These are phyloP conservation scores for Hypoxylon sp. DNA, from an alignment of 2,329 filamentous ascomycete genomes.

Conservation along the genomic window DNA sequence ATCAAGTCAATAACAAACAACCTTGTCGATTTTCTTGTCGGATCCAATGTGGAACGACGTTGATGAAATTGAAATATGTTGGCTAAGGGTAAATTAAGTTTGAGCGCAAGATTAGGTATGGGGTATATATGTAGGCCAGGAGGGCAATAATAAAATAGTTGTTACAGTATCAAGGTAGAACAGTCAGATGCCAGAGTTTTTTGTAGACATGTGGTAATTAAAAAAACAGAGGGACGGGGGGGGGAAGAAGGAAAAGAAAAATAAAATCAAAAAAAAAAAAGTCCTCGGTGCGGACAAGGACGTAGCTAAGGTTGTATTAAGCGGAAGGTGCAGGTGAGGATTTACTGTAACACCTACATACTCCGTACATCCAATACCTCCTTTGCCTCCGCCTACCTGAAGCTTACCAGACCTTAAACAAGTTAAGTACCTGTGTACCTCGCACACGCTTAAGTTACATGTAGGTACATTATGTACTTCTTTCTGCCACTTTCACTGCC, in stretches of 20 bases:
- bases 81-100: slow-evolving; percentile 10
- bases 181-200: slow-evolving; percentile 3
- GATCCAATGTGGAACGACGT: slow-evolving; percentile 38
- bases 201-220: slow-evolving; percentile 15
- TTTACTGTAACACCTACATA: slow-evolving; percentile 17
- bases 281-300: slow-evolving; percentile 16
- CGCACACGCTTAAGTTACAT: neutral
- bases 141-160: slow-evolving; percentile 18
- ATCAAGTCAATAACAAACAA: slow-evolving; percentile 38
- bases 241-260: slow-evolving; percentile 9
- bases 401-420: slow-evolving; percentile 11
- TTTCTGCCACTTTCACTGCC: neutral
- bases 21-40: slow-evolving; percentile 41
- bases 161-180: slow-evolving; percentile 15
- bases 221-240: slow-evolving; percentile 11
- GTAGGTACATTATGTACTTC: no score
- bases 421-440: slow-evolving; percentile 10
- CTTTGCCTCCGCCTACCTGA: slow-evolving; percentile 9
- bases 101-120: slow-evolving; percentile 17
- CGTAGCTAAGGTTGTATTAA: slow-evolving; percentile 23
- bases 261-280: slow-evolving; percentile 16
- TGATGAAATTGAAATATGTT: slow-evolving; percentile 27
- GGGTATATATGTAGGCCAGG: slow-evolving; percentile 16
- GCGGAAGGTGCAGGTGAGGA: slow-evolving; percentile 28
- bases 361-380: slow-evolving; percentile 1